Base-by-base conservation (phyloP, 2,329 filamentous ascomycete genomes). In the Talaromyces atroroseus region DNA sequence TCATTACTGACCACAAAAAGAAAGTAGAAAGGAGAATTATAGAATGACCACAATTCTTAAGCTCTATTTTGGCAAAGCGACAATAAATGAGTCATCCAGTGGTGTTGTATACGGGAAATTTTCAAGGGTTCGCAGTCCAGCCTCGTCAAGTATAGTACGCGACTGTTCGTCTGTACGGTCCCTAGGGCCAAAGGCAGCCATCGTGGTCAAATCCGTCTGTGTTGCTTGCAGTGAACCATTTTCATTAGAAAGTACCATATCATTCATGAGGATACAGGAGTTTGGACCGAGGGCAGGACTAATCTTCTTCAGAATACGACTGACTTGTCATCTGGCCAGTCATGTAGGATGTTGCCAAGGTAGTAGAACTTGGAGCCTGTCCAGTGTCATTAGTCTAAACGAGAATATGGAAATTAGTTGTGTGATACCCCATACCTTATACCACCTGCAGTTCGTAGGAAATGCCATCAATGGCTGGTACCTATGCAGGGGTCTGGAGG, bases 201-300 rank as follows among this genome's bases (percentile, higher is more conserved):
- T 70, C 71, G 77, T 75, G 2, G 60, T 65, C 6, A 78, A 24
- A 58, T 78, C 75, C 10, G 70, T 54, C 11, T 63, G 60, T 1
- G 69, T 60, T 1, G 69, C 64, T 42, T 69, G 59, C 61, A 71
- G 21, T 68, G 62, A 1, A 65, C n/a, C 69, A 3, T 66, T 66
- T 3, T 40, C 54, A 34, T 73, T 59, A 2, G 74, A 72, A 0
- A 78, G 48, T 1, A 77, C 71, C 46, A 74, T 68, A 21, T 79
- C 77, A 51, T 76, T 71, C 52, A 79, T 74, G 11, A 79, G 59
- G 24, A 79, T 68, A 6, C 63, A 55, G 1, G 74, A 76, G 5
- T 71, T 65, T 0, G 60, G 55, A 1, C 58, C 63, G 60, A 76
- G 66, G 2, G 73, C 75, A 0, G 63, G 49, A 1, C 61, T 60